Evolutionary conservation across 805 yeast species (phyloP).

Genomic region (Ogataea paradorogensis): DNA sequence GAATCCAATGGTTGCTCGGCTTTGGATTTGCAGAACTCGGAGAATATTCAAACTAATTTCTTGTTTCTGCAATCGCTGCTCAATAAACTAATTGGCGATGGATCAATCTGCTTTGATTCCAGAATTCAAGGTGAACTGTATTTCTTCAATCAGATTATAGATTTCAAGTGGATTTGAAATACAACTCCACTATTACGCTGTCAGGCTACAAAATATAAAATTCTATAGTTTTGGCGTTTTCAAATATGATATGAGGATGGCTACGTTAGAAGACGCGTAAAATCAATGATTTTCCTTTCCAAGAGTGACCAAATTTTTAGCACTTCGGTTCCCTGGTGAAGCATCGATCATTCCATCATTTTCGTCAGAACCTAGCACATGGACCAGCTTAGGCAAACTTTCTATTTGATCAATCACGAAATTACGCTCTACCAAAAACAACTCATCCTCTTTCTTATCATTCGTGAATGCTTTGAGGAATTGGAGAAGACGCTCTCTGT

Average conservation of each 20-base stretch:
- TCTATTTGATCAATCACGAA: constrained; percentile 76
- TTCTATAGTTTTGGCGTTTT: neutral
- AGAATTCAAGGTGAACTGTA: constrained; percentile 3
- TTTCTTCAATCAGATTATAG: neutral
- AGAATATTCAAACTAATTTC: neutral
- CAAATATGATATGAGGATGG: no score
- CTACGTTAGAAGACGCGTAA: neutral
- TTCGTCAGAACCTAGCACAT: constrained; percentile 9
- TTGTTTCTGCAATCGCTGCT: constrained; percentile 4
- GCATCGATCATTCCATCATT: neutral
- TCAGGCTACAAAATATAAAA: no score
- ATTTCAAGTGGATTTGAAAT: neutral
- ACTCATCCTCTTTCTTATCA: constrained; percentile 58
- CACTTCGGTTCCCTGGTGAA: neutral
- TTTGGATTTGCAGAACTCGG: constrained; percentile 24
- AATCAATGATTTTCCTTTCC: neutral
- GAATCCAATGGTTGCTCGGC: constrained; percentile 27
- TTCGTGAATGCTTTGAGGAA: constrained; percentile 67
- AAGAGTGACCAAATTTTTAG: neutral
- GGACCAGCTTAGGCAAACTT: constrained; percentile 59
- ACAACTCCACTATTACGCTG: no score
- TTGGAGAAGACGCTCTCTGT: constrained; percentile 69
- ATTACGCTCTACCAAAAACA: constrained; percentile 73
- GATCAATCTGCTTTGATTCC: constrained; percentile 2
- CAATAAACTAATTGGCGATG: neutral